Conservation (phyloP, 177 flowering plant species). For the Vitis hybrid region DNA sequence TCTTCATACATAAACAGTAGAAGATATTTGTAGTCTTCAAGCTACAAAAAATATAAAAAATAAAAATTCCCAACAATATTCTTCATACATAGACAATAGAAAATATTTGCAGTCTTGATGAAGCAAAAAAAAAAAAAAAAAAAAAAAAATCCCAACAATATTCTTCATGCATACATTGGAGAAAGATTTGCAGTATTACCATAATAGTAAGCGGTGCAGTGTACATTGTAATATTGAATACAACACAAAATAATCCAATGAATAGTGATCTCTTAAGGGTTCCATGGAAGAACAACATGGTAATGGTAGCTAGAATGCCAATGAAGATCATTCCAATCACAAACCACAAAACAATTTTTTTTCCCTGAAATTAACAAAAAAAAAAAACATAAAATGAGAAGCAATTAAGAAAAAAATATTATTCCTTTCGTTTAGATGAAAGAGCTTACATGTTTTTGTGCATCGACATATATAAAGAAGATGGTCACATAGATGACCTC, state of each 20-base stretch:
- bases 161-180: background rate
- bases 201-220: constrained; percentile 31
- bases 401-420: too few species aligned
- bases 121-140: too few species aligned
- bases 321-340: constrained; percentile 3
- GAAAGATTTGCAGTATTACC: constrained; percentile 14
- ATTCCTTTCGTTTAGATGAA: too few species aligned
- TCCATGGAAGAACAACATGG: constrained; percentile 18
- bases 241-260: constrained; percentile 22
- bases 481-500: constrained; percentile 21
- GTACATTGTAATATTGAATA: constrained; percentile 26
- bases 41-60: too few species aligned
- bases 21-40: too few species aligned
- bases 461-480: constrained; percentile 21
- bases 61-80: too few species aligned
- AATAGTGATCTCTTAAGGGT: constrained; percentile 14
- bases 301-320: background rate
- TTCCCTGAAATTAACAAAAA: constrained; percentile 3
- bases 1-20: too few species aligned
- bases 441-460: constrained; percentile 2
- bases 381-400: too few species aligned
- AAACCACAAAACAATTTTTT: constrained; percentile 4
- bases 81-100: too few species aligned
- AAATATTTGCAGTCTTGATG: too few species aligned
- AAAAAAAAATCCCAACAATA: too few species aligned